Conservation (phyloP, 257 asterid species). For the Primulina eburnea region DNA sequence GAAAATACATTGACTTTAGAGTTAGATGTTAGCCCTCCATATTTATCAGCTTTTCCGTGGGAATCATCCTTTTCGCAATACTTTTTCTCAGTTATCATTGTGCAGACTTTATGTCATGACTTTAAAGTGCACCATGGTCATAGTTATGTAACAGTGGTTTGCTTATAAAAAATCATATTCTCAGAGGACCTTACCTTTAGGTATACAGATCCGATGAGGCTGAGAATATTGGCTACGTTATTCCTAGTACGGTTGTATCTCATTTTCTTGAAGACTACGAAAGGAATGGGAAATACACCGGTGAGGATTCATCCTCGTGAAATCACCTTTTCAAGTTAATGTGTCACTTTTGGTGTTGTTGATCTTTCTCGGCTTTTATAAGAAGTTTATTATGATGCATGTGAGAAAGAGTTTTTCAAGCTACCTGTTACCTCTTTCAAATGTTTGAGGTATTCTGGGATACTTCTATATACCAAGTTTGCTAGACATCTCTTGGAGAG, state of each 20-base stretch:
- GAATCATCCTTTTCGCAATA: conserved; percentile 9
- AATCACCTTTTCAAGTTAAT: conserved; percentile 4
- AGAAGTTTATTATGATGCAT: neutral
- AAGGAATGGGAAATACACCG: conserved; percentile 84
- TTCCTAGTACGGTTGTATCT: conserved; percentile 87
- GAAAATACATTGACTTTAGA: neutral
- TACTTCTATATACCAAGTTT: neutral
- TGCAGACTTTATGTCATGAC: conserved; percentile 4
- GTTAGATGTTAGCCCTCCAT: neutral
- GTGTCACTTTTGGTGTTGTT: neutral
- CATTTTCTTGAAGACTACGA: conserved; percentile 94
- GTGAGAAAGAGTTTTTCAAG: neutral
- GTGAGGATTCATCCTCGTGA: conserved; percentile 40
- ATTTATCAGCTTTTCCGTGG: conserved; percentile 19
- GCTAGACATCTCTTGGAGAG: neutral
- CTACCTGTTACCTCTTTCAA: neutral
- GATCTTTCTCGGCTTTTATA: neutral
- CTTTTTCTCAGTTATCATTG: neutral
- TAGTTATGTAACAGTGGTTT: conserved; percentile 3
- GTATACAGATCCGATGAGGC: conserved; percentile 96
- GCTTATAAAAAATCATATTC: conserved; percentile 23
- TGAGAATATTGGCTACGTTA: conserved; percentile 94
- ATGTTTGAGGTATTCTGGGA: neutral
- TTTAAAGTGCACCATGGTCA: conserved; percentile 19
- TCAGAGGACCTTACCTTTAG: conserved; percentile 54